Conservation (phyloP, 352 stramenopile species). For the Pythium aquatile region DNA sequence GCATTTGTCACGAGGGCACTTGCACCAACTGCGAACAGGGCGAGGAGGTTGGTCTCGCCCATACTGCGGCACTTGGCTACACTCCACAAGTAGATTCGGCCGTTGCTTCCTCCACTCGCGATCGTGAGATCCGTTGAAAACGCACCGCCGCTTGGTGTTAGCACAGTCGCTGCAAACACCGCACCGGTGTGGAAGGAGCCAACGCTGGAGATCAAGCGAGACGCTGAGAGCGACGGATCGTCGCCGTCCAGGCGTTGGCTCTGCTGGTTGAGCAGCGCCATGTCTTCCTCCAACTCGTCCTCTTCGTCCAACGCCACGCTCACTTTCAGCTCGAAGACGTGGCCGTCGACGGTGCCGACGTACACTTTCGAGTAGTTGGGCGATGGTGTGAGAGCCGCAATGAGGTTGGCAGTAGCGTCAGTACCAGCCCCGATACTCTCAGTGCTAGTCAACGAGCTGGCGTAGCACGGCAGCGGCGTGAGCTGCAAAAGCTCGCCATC, state of each 20-base stretch:
- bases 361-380: slow-evolving; percentile 59
- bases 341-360: slow-evolving; percentile 49
- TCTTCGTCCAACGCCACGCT: slow-evolving; percentile 53
- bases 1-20: slow-evolving; percentile 8
- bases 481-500: slow-evolving; percentile 46
- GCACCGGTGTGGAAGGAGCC: slow-evolving; percentile 53
- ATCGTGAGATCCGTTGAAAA: slow-evolving; percentile 47
- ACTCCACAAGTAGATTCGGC: slow-evolving; percentile 51
- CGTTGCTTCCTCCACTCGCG: slow-evolving; percentile 49
- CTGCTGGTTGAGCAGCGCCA: not conserved
- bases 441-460: not conserved
- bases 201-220: slow-evolving; percentile 39
- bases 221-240: slow-evolving; percentile 24
- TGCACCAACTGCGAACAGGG: slow-evolving; percentile 35
- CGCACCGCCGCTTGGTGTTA: slow-evolving; percentile 56
- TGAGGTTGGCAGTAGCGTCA: slow-evolving; percentile 7
- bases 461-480: slow-evolving; percentile 28
- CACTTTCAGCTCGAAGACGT: slow-evolving; percentile 67
- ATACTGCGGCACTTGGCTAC: slow-evolving; percentile 43
- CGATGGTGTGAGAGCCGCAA: slow-evolving; percentile 44
- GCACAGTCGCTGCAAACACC: slow-evolving; percentile 38
- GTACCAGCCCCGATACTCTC: not conserved
- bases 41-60: slow-evolving; percentile 35
- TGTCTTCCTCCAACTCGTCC: slow-evolving; percentile 46
- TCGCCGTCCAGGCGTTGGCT: not conserved